Evolutionary conservation across 768 basidiomycete species (phyloP), one percentile per base, ranked within the genome.

Genomic region (Suillus ampliporus): DNA sequence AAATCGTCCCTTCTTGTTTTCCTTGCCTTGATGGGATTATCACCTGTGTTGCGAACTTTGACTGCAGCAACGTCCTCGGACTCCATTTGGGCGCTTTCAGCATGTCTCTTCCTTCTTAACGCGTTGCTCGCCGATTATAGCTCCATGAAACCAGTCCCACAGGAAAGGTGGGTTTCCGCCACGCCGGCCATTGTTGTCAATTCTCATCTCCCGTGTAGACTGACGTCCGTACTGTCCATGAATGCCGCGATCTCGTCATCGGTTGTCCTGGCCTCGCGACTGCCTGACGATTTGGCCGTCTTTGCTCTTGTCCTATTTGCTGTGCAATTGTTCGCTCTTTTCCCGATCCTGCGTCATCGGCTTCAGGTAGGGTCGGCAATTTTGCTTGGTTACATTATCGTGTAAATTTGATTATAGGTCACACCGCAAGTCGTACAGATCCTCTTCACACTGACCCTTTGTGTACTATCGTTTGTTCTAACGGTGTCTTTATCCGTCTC

Each of bases 1-100:
- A 94, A 92, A 71, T 92, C 93, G 4, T 90, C 91, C 8, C 82
- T 98, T 48, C 82, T 98, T 62, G 91, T 96, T 67, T 92, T 97
- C 71, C 84, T 97, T 26, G 86, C 92, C 8, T 83, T 99, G 63
- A 88, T 97, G 80, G 89, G 95, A 17, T 82, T 98, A 60, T 90
- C 95, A 4, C 97, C 97, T 15, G 91, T 98, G 11, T 80, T 99
- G 61, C 86, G 90, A 70, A 98, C 97, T 6, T 79, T 99, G 71
- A 97, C 95, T 34, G 91, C 93, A 43, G 94, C 96, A 28, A 98
- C 96, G 5, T 97, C 97, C 43, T 92, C 92, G 14, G 97, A 99
- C 74, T 95, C 95, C 34, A 96, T 99, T 66, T 98, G 95, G 95
- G 95, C 97, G 7, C 78, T 98, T 57, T 87, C 94, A n/a, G 92